These are phyloP conservation scores for Kwoniella sp. DNA, from an alignment of 768 basidiomycete genomes.

Conservation along the genomic window DNA sequence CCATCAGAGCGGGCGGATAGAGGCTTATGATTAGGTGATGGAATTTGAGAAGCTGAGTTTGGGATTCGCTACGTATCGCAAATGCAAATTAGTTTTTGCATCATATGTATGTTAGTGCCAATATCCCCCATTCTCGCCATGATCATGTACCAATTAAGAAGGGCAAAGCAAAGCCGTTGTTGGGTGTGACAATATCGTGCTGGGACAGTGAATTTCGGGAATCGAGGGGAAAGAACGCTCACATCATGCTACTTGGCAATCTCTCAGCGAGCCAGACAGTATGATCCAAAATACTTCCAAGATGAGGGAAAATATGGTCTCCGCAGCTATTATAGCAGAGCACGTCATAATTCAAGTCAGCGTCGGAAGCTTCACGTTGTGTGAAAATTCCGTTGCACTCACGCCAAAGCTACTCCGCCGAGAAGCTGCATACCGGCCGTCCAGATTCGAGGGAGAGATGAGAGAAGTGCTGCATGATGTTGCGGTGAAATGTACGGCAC, in stretches of 20 bases:
- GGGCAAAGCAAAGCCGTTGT: no score
- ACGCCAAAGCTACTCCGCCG: slow-evolving; percentile 32
- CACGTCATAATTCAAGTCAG: background rate
- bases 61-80: slow-evolving; percentile 22
- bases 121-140: no score
- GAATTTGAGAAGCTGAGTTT: slow-evolving; percentile 39
- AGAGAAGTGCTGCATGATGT: slow-evolving; percentile 42
- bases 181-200: no score
- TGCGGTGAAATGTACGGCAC: slow-evolving; percentile 43
- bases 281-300: slow-evolving; percentile 50
- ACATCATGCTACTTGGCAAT: slow-evolving; percentile 31
- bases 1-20: slow-evolving; percentile 35
- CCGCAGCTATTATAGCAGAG: slow-evolving; percentile 33
- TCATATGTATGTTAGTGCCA: no score
- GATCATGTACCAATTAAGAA: no score
- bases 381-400: no score
- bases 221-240: slow-evolving; percentile 18
- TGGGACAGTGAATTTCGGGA: no score
- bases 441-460: slow-evolving; percentile 42
- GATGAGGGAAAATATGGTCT: slow-evolving; percentile 52
- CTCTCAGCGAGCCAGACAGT: slow-evolving; percentile 49
- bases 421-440: slow-evolving; percentile 38
- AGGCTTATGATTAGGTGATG: slow-evolving; percentile 40
- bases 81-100: no score
- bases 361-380: no score